phyloP scores from a whole-genome alignment of 306 rosid species.

The Cucurbita pepo region DNA sequence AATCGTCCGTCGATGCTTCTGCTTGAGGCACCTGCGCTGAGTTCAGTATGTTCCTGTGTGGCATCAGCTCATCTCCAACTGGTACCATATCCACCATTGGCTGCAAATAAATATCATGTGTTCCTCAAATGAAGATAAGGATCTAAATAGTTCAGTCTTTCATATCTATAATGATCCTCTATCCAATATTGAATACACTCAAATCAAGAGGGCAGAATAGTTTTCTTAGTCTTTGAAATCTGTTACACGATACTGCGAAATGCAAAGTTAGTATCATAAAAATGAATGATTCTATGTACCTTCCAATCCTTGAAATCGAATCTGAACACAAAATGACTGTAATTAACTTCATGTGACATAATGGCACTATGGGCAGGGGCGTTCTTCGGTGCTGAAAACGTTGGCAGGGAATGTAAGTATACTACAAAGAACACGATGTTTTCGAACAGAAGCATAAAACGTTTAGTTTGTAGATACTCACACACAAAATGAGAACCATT shows the following conservation, averaged over 20 bases:
- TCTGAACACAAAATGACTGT: constrained; percentile 68
- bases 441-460: not conserved
- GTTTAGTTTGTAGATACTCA: constrained; percentile 16
- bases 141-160: too few relatives aligned
- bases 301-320: constrained; percentile 71
- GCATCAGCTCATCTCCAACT: constrained; percentile 64
- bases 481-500: constrained; percentile 48
- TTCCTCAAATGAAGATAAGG: too few relatives aligned
- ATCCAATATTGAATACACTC: not conserved
- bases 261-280: too few relatives aligned
- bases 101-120: constrained; percentile 25
- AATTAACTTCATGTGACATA: constrained; percentile 34
- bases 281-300: too few relatives aligned
- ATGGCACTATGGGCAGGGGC: constrained; percentile 41
- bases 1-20: constrained; percentile 9
- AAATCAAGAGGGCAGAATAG: not conserved
- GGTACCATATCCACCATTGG: constrained; percentile 41
- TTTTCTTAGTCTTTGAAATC: too few relatives aligned
- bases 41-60: constrained; percentile 23
- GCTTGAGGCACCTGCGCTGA: not conserved
- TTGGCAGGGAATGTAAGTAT: not conserved
- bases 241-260: too few relatives aligned
- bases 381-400: constrained; percentile 53
- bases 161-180: not conserved
- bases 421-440: not conserved